Conservation (phyloP, 352 stramenopile genomes). For the Phytophthora pisi region DNA sequence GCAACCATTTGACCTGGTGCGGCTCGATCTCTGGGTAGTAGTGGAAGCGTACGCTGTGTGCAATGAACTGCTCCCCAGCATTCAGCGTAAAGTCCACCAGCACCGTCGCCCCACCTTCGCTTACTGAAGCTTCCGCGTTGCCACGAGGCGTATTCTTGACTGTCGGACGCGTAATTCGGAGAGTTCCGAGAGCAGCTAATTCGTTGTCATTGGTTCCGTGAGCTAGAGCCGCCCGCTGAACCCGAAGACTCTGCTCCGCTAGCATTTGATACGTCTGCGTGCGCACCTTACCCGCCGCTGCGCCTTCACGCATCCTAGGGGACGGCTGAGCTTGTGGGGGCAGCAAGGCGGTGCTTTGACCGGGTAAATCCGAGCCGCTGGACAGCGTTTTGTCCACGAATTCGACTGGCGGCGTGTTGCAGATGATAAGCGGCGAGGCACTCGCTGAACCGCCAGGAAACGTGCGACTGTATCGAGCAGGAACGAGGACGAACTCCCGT, state of each 20-base stretch:
- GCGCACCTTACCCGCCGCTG: constrained; percentile 41
- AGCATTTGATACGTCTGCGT: constrained; percentile 64
- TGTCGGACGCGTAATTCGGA: constrained; percentile 27
- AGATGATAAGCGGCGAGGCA: constrained; percentile 61
- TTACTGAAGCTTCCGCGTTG: constrained; percentile 9
- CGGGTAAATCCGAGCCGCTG: constrained; percentile 7
- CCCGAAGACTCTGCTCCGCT: constrained; percentile 57
- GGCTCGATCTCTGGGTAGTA: constrained; percentile 62
- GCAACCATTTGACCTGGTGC: constrained; percentile 58
- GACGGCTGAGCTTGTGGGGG: constrained; percentile 21
- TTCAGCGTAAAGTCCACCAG: constrained; percentile 80
- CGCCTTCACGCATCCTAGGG: constrained; percentile 34
- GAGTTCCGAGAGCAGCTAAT: constrained; percentile 6
- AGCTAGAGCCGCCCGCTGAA: constrained; percentile 15
- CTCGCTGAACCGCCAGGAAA: constrained; percentile 67
- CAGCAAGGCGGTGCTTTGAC: constrained; percentile 8
- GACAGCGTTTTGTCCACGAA: constrained; percentile 50
- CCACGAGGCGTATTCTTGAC: constrained; percentile 18
- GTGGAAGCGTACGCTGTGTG: constrained; percentile 69
- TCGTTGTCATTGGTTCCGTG: constrained; percentile 10
- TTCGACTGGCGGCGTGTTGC: constrained; percentile 57
- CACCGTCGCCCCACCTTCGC: constrained; percentile 45
- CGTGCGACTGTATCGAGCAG: constrained; percentile 53
- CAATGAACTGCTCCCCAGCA: constrained; percentile 77
- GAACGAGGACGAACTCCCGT: constrained; percentile 65